Percentiles rank a stretch among this genome's conserved stretches.
Evolutionary conservation across 2,329 filamentous ascomycete species (phyloP).

Genomic region (Trichophyton simii): DNA sequence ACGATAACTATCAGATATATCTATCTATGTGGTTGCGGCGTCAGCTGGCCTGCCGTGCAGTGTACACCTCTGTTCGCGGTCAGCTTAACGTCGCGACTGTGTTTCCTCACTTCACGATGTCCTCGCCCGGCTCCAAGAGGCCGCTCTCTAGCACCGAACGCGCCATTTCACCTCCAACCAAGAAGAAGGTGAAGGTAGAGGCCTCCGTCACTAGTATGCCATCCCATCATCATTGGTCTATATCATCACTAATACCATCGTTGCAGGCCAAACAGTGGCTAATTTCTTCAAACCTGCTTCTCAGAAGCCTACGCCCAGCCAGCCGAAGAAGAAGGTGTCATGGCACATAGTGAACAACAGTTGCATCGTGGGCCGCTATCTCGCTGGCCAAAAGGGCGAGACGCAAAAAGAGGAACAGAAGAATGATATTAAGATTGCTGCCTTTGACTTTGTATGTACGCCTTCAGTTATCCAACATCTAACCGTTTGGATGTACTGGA

Average conservation of each 20-base stretch:
- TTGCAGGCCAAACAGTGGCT: conserved; percentile 43
- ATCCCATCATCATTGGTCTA: not conserved
- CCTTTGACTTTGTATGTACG: conserved; percentile 35
- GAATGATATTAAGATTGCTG: conserved; percentile 23
- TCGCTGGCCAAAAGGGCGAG: conserved; percentile 17
- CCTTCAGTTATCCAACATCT: not conserved
- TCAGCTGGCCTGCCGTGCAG: not conserved
- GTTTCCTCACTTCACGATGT: not conserved
- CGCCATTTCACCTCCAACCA: conserved; percentile 43
- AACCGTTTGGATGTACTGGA: too few relatives aligned
- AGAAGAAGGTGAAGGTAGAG: conserved; percentile 37
- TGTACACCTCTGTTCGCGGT: too few relatives aligned
- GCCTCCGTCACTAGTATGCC: conserved; percentile 42
- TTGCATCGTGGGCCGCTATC: conserved; percentile 63
- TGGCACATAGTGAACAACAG: conserved; percentile 59
- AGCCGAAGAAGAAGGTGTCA: conserved; percentile 36
- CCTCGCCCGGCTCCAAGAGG: conserved; percentile 7
- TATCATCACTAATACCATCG: not conserved
- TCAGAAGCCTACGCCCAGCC: conserved; percentile 66
- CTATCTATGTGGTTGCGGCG: not conserved
- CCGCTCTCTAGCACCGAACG: not conserved
- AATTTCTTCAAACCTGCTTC: conserved; percentile 83
- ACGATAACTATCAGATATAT: not conserved
- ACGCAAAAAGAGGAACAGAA: conserved; percentile 4
- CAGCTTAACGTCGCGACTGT: not conserved